phyloP scores from a whole-genome alignment of 1,139 yeast genomes.

The Sugiyamaella grinbergsii region DNA sequence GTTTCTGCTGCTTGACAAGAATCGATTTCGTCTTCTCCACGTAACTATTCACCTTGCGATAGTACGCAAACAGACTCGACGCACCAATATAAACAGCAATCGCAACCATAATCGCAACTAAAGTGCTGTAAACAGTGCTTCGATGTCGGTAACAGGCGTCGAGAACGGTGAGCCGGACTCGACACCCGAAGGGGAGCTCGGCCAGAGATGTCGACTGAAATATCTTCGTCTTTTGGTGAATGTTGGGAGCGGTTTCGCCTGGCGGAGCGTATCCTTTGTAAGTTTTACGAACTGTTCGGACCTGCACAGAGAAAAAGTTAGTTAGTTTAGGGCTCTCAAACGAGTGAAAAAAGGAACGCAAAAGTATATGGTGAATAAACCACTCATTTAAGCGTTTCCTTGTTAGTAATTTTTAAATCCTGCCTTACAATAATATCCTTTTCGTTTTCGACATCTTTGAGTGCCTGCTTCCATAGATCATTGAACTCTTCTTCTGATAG shows the following conservation, averaged over 20 bases:
- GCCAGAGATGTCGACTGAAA: slow-evolving; percentile 43
- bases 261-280: slow-evolving; percentile 30
- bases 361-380: no score
- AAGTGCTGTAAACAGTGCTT: slow-evolving; percentile 31
- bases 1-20: slow-evolving; percentile 44
- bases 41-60: slow-evolving; percentile 34
- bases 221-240: slow-evolving; percentile 34
- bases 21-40: slow-evolving; percentile 38
- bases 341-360: no score
- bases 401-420: slow-evolving; percentile 43
- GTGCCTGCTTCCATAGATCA: slow-evolving; percentile 73
- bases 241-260: slow-evolving; percentile 29
- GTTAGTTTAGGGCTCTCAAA: slow-evolving; percentile 1
- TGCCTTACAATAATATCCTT: slow-evolving; percentile 87
- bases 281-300: slow-evolving; percentile 33
- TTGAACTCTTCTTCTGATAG: slow-evolving; percentile 75
- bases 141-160: slow-evolving; percentile 40
- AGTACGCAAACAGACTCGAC: slow-evolving; percentile 21
- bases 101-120: slow-evolving; percentile 18
- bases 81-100: slow-evolving; percentile 17
- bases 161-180: slow-evolving; percentile 33
- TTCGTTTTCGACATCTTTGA: slow-evolving; percentile 65
- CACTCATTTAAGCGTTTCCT: no score
- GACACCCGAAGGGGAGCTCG: slow-evolving; percentile 41
- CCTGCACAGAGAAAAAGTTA: slow-evolving; percentile 24